Evolutionary conservation across 208 protist species (phyloP).

Genomic region (Endotrypanum monterogeii): DNA sequence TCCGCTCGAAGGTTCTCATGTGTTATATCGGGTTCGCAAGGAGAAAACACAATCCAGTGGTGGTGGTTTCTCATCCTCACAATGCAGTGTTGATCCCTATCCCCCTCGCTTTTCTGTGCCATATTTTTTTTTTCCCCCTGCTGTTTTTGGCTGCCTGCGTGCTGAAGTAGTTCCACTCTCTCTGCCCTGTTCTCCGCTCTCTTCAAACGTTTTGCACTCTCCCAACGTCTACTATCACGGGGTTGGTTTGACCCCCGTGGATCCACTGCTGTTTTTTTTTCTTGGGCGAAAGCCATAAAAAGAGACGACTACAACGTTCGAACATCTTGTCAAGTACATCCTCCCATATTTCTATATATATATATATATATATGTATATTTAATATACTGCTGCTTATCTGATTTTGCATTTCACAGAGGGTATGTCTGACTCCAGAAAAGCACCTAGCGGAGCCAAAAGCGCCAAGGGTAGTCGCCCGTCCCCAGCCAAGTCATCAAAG

Average conservation of each 20-base stretch:
- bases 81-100: neutral
- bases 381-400: neutral
- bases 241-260: neutral
- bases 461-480: neutral
- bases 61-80: neutral
- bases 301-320: neutral
- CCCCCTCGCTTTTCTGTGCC: neutral
- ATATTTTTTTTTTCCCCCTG: constrained; percentile 12
- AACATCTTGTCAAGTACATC: neutral
- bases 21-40: neutral
- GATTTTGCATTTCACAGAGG: neutral
- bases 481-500: neutral
- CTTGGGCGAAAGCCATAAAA: neutral
- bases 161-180: neutral
- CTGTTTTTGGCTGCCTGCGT: neutral
- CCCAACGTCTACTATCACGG: no score
- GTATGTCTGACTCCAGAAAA: neutral
- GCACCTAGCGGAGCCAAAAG: neutral
- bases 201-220: constrained; percentile 7
- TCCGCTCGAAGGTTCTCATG: neutral
- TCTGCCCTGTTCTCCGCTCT: neutral
- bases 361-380: no score
- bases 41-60: neutral
- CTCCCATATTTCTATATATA: no score
- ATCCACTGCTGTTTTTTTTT: neutral